Base-by-base conservation (phyloP, 106 monocot genomes). In the Cymbidium sinense region DNA sequence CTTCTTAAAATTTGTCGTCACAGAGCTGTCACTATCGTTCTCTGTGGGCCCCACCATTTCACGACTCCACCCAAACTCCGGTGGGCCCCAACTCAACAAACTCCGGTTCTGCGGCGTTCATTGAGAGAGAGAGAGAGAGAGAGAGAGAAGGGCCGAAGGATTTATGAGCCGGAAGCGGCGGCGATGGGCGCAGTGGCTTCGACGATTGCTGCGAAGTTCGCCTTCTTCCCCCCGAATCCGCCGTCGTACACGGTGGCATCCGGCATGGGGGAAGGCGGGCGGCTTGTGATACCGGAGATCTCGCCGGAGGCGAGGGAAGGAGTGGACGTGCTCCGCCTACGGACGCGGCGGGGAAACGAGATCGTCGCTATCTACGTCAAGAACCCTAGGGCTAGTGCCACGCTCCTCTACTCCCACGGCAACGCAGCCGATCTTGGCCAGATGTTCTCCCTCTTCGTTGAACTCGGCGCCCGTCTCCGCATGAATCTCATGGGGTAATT, bases 401-500 rank as follows among this genome's bases (percentile, higher is more conserved):
- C 81, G 0, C 37, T 82, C 51, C 25, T 82, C 2, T 82, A 82
- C 70, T 82, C 81, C 3, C 81, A 82, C 51, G 81, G 81, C 34
- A 82, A 82, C 70, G 81, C 81, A n/a, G 81, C 81, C 39, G 81
- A 82, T 77, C 51, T 82, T 25, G 81, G 81, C 13, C 81, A 82
- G 81, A 76, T 82, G 81, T 82, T 82, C 55, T 13, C 70, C 12
- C 77, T 82, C 36, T 82, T 82, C 67, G 70, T 82, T 47, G 81
- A 82, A 65, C 81, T 82, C 70, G 77, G 81, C 55, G n/a, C 81
- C 17, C 33, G 81, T 4, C 77, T 82, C 28, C 81, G 81, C 19
- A 36, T 82, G 70, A 82, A 82, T 82, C 30, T 82, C 12, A 82
- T 82, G 34, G 81, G 81, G 81, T 74, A 74, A 74, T 28, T 74